phyloP scores from a whole-genome alignment of 768 basidiomycete genomes.

The Suillus spraguei region DNA sequence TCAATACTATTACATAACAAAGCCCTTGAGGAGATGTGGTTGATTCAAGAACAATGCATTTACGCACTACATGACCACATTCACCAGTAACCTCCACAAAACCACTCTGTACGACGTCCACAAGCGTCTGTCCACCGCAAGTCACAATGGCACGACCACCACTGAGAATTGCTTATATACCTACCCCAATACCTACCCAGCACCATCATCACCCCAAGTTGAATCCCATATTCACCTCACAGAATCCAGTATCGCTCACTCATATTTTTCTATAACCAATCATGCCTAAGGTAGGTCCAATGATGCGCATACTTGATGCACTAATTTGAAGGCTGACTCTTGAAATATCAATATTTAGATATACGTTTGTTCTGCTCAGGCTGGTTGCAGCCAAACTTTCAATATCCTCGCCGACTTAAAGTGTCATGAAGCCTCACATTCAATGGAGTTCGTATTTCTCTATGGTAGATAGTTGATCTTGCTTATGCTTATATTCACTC shows the following conservation, averaged over 20 bases:
- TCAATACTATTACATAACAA: no score
- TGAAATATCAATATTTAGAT: slow-evolving; percentile 16
- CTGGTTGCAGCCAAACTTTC: slow-evolving; percentile 15
- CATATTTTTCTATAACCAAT: background rate
- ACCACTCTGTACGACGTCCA: background rate
- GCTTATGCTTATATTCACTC: background rate
- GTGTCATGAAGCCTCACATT: slow-evolving; percentile 21
- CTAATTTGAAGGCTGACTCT: background rate
- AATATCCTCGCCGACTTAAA: no score
- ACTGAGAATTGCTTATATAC: background rate
- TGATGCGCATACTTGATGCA: background rate
- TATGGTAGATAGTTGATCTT: no score
- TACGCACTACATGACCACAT: no score
- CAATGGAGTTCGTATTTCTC: no score
- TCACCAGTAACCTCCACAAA: background rate
- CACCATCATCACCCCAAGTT: background rate
- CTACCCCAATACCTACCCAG: background rate
- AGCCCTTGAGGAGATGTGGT: no score
- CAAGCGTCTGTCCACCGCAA: background rate
- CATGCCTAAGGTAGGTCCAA: no score
- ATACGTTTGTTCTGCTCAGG: slow-evolving; percentile 13
- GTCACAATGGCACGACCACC: background rate
- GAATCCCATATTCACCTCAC: background rate
- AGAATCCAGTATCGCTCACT: background rate
- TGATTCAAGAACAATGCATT: no score